phyloP scores from a whole-genome alignment of 352 stramenopile species.

The Phytopythium sindhum region DNA sequence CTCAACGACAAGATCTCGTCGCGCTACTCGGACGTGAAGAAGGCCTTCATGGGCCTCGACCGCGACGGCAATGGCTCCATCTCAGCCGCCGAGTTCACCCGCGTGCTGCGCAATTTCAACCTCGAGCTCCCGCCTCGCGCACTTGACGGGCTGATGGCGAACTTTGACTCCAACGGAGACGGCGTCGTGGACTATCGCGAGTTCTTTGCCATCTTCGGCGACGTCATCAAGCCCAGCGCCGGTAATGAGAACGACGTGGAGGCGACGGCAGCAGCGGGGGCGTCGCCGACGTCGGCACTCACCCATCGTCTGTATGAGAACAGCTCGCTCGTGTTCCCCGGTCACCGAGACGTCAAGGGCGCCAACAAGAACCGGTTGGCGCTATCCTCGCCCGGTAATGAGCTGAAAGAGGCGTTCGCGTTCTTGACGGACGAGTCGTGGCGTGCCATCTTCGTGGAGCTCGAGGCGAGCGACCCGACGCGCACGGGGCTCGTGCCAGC shows the following conservation, averaged over 20 bases:
- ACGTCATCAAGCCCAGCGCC: constrained; percentile 36
- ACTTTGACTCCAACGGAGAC: constrained; percentile 36
- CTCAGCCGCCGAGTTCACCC: constrained; percentile 38
- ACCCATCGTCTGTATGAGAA: constrained; percentile 48
- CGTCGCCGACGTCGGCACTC: constrained; percentile 8
- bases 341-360: constrained; percentile 45
- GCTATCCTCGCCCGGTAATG: constrained; percentile 58
- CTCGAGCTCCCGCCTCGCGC: constrained; percentile 41
- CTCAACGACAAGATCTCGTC: constrained; percentile 52
- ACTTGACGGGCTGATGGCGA: constrained; percentile 24
- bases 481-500: constrained; percentile 59
- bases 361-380: constrained; percentile 54
- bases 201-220: constrained; percentile 61
- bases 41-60: constrained; percentile 47
- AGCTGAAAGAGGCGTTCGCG: constrained; percentile 74
- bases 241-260: background rate
- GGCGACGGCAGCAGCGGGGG: background rate
- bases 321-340: constrained; percentile 55
- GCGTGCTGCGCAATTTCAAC: constrained; percentile 46
- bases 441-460: constrained; percentile 63
- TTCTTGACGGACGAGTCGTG: constrained; percentile 48
- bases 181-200: constrained; percentile 53
- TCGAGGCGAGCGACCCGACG: constrained; percentile 51
- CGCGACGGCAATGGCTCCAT: constrained; percentile 39
- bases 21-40: constrained; percentile 37